Evolutionary conservation across 192 early-diverging fungal species (phyloP), one percentile per base, ranked within the genome.

Genomic region (Jimgerdemannia lactiflua): DNA sequence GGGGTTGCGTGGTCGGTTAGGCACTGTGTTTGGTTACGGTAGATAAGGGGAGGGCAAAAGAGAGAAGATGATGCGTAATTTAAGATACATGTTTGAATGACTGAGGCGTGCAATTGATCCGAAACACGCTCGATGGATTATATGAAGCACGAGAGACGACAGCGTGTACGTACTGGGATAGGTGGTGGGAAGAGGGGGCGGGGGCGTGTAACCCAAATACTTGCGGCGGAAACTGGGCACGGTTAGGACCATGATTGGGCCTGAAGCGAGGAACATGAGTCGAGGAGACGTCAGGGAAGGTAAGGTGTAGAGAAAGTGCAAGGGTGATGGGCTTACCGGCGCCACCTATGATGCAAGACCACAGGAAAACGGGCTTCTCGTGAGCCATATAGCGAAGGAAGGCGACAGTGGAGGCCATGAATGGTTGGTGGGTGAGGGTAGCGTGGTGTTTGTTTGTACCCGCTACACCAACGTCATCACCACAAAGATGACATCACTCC

Each of bases 301-400:
- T 6, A 59, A 59, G 0, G 14, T 14, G 2, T 7, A 1, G 7
- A 68, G 9, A 68, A 68, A 68, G 9, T 14, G 9, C 7, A 68
- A 68, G 29, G 19, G 29, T 29, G 29, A 29, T 29, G 29, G 29
- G 40, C 67, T 68, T 9, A 68, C 67, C 67, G 19, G 18, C 18
- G 40, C 7, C 67, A 9, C 67, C 67, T 9, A 68, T 0, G 40
- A 68, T 68, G 40, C 67, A 68, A 19, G 67, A 68, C 19, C 40
- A 68, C 6, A 68, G 67, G 40, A 68, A 39, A 19, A 68, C 67
- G 2, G 67, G 67, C 67, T 68, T 0, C 18, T 68, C 67, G 19
- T 68, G 67, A 68, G 67, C 67, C 67, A 68, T 68, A 19, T 41
- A 41, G 19, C 67, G 19, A 9, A 68, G 67, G 67, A 10, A 68